These are phyloP conservation scores for Backusella westeae DNA, from an alignment of 192 early-diverging fungal genomes.

Conservation along the genomic window DNA sequence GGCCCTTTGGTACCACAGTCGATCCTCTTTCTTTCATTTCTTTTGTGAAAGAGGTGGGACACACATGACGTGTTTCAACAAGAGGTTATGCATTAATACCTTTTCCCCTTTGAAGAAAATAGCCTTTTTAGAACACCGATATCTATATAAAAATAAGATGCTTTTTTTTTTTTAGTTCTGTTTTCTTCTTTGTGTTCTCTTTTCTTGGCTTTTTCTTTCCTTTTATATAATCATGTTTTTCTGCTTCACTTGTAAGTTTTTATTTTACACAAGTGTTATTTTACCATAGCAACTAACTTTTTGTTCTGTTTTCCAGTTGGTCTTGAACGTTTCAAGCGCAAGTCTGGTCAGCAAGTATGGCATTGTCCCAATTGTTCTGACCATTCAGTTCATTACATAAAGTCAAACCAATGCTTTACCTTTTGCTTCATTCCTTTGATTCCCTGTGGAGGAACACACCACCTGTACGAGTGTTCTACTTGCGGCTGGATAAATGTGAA, in stretches of 20 bases:
- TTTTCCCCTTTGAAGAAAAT: not conserved
- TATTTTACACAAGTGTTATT: not conserved
- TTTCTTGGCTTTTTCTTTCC: not conserved
- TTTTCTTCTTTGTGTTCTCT: not conserved
- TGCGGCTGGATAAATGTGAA: slow-evolving; percentile 39
- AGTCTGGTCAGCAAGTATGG: slow-evolving; percentile 21
- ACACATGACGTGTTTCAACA: not conserved
- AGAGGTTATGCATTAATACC: not conserved
- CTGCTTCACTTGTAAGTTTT: slow-evolving; percentile 33
- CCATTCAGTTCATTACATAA: slow-evolving; percentile 26
- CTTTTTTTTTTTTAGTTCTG: not conserved
- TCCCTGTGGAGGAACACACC: slow-evolving; percentile 30
- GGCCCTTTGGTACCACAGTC: not conserved
- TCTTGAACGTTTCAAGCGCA: slow-evolving; percentile 29
- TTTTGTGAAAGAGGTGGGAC: not conserved
- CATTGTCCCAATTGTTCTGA: slow-evolving; percentile 35
- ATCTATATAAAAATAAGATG: not conserved
- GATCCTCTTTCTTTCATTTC: not conserved
- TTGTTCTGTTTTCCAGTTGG: slow-evolving; percentile 24
- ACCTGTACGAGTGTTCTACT: slow-evolving; percentile 35
- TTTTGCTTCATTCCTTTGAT: slow-evolving; percentile 41
- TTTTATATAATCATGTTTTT: slow-evolving; percentile 25
- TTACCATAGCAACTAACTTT: not conserved
- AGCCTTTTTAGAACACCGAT: not conserved
- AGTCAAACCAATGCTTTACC: slow-evolving; percentile 36